phyloP scores from a whole-genome alignment of 2,329 filamentous ascomycete genomes.

The Samsoniella hepiali region DNA sequence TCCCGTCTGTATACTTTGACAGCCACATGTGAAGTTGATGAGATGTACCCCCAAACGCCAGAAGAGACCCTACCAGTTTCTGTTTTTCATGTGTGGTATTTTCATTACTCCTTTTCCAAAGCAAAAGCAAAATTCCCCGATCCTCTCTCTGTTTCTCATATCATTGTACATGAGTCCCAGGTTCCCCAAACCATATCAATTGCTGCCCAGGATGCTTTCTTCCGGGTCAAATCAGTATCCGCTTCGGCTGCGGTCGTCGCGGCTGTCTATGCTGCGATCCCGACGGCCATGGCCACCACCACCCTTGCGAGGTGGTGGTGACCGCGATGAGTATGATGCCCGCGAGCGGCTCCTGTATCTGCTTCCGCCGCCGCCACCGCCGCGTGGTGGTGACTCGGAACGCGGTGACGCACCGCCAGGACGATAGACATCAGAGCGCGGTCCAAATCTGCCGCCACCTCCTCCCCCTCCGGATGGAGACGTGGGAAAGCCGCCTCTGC shows the following conservation, averaged over 20 bases:
- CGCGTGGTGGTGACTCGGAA: constrained; percentile 11
- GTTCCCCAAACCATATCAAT: no score
- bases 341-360: constrained; percentile 46
- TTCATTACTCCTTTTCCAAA: neutral
- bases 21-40: neutral
- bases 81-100: neutral
- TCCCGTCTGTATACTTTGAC: neutral
- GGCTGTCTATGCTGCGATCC: constrained; percentile 43
- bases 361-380: constrained; percentile 27
- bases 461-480: constrained; percentile 28
- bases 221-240: constrained; percentile 26
- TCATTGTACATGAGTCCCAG: neutral
- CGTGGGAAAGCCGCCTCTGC: constrained; percentile 34
- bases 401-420: constrained; percentile 52
- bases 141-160: neutral
- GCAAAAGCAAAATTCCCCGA: neutral
- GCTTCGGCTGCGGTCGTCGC: constrained; percentile 34
- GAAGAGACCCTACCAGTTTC: neutral
- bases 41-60: neutral
- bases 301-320: constrained; percentile 39
- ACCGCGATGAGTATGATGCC: constrained; percentile 46
- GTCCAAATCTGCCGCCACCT: constrained; percentile 36
- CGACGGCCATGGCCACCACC: constrained; percentile 39
- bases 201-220: neutral
- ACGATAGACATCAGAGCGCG: constrained; percentile 57